A percentile compares a stretch with the other conserved stretches of the same genome.
phyloP scores from a whole-genome alignment of 129 eudicot species.

The Artemisia argyi region DNA sequence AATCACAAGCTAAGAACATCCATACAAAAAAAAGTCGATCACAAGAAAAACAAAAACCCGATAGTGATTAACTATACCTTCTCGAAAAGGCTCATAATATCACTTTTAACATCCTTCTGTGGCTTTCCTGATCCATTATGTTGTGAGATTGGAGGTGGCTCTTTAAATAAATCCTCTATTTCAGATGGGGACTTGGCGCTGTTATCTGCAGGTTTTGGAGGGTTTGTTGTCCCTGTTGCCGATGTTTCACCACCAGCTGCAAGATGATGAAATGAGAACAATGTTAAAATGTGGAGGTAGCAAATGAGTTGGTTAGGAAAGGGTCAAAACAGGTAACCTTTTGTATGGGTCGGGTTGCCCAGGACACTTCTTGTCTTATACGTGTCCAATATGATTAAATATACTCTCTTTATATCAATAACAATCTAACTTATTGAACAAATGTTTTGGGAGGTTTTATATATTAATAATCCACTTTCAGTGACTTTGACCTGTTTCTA shows the following conservation, averaged over 20 bases:
- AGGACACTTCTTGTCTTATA: neutral
- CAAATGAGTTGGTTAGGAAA: neutral
- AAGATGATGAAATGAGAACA: conserved; percentile 24
- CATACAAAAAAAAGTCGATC: neutral
- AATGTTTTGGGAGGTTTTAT: too few relatives aligned
- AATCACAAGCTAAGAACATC: neutral
- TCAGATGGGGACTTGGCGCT: conserved; percentile 26
- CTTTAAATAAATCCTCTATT: conserved; percentile 46
- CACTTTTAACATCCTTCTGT: conserved; percentile 83
- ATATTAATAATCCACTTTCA: too few relatives aligned
- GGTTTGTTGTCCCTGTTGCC: conserved; percentile 33
- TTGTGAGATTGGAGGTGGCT: conserved; percentile 50
- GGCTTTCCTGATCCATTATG: conserved; percentile 44
- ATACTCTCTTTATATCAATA: too few relatives aligned
- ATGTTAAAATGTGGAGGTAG: conserved; percentile 6
- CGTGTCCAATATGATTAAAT: neutral
- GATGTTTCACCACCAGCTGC: conserved; percentile 82
- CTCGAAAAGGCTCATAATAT: conserved; percentile 93
- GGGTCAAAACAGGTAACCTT: conserved; percentile 1
- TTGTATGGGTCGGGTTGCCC: neutral
- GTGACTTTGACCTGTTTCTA: too few relatives aligned
- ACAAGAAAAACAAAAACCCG: neutral
- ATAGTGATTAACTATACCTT: conserved; percentile 45
- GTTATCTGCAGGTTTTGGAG: conserved; percentile 29
- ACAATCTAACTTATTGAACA: too few relatives aligned